phyloP scores from a whole-genome alignment of 2,329 filamentous ascomycete species.

The Alternaria sp. region DNA sequence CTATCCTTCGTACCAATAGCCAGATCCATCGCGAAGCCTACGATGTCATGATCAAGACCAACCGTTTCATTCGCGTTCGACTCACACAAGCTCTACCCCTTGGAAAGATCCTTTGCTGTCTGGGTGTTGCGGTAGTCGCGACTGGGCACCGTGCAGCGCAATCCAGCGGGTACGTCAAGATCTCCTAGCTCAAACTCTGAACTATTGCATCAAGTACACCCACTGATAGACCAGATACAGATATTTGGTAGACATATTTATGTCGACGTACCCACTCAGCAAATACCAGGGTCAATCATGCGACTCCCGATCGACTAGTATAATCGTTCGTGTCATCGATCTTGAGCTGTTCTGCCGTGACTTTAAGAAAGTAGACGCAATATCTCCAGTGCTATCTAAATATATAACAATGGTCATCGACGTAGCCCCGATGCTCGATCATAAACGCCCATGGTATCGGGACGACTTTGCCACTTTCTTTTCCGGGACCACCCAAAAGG shows the following conservation, averaged over 20 bases:
- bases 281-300: too few species aligned
- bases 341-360: too few species aligned
- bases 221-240: too few species aligned
- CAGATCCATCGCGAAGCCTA: background rate
- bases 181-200: too few species aligned
- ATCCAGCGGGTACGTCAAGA: background rate
- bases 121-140: background rate
- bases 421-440: background rate
- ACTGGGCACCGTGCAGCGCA: background rate
- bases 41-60: slow-evolving; percentile 18
- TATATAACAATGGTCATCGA: background rate
- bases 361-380: too few species aligned
- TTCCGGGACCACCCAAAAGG: background rate
- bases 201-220: too few species aligned
- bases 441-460: background rate
- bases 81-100: background rate
- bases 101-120: background rate
- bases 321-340: too few species aligned
- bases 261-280: too few species aligned
- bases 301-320: too few species aligned
- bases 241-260: too few species aligned
- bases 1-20: background rate
- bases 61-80: background rate
- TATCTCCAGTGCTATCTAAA: too few species aligned
- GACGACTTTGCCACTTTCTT: background rate